These are phyloP conservation scores for Xylaria castorea DNA, from an alignment of 495 filamentous ascomycete genomes.

Conservation along the genomic window DNA sequence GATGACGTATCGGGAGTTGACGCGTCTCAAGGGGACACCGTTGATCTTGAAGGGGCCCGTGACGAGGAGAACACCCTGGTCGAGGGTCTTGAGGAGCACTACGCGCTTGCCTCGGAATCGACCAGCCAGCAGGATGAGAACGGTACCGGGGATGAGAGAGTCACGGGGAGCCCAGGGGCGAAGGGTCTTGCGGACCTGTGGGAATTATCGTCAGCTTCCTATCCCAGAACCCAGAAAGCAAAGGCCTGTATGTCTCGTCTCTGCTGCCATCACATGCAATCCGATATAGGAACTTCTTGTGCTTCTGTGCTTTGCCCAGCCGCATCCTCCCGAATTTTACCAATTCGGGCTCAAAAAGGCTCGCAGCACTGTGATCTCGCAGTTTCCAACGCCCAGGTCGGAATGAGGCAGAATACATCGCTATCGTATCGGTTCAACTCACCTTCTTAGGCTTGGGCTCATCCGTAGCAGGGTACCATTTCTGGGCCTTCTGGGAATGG, in stretches of 20 bases:
- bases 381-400: not conserved
- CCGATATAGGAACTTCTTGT: constrained; percentile 26
- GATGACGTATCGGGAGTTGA: constrained; percentile 99
- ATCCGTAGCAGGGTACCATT: constrained; percentile 99
- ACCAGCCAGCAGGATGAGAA: constrained; percentile 98
- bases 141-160: constrained; percentile 87
- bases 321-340: not conserved
- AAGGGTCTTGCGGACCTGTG: constrained; percentile 91
- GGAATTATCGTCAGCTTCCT: constrained; percentile 36
- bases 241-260: constrained; percentile 11
- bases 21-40: constrained; percentile 96
- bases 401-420: constrained; percentile 6
- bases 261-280: constrained; percentile 14
- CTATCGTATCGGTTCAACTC: constrained; percentile 50
- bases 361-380: not conserved
- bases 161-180: constrained; percentile 83
- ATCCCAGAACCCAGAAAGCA: not conserved
- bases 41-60: constrained; percentile 99
- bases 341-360: not conserved
- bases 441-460: constrained; percentile 92
- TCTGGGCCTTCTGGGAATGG: constrained; percentile 88
- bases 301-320: not conserved
- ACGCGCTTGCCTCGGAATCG: constrained; percentile 99
- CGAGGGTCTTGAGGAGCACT: constrained; percentile 94
- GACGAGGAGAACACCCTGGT: constrained; percentile 96